phyloP scores from a whole-genome alignment of 768 basidiomycete genomes.

The Cantharellus anzutake region DNA sequence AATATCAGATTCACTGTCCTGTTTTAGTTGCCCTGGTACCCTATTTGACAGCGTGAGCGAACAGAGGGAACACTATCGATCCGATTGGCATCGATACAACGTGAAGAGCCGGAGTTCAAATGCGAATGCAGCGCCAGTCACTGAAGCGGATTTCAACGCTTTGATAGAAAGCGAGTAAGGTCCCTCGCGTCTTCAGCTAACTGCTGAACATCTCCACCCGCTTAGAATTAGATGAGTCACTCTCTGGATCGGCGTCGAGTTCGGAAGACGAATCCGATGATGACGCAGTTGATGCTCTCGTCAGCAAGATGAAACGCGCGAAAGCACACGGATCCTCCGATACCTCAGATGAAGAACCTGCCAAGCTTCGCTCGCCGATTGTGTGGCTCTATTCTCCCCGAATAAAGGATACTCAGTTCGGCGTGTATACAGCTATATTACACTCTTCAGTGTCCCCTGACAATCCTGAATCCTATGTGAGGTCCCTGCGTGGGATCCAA shows the following conservation, averaged over 20 bases:
- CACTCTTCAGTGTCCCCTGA: slow-evolving; percentile 16
- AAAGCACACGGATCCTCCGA: slow-evolving; percentile 18
- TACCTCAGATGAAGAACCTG: slow-evolving; percentile 26
- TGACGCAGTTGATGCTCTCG: slow-evolving; percentile 44
- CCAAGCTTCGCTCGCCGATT: slow-evolving; percentile 42
- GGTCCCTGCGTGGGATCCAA: slow-evolving; percentile 51
- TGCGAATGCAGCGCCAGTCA: slow-evolving; percentile 38
- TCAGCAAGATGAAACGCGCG: slow-evolving; percentile 25
- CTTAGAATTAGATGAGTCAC: slow-evolving; percentile 61
- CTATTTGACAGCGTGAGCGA: slow-evolving; percentile 57
- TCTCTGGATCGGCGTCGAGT: slow-evolving; percentile 74
- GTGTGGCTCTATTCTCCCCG: slow-evolving; percentile 80
- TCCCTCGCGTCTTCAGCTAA: not conserved
- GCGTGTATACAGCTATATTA: slow-evolving; percentile 44
- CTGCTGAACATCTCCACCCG: not conserved
- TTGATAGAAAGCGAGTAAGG: slow-evolving; percentile 55
- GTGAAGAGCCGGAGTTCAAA: slow-evolving; percentile 51
- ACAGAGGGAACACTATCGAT: slow-evolving; percentile 72
- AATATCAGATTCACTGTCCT: slow-evolving; percentile 19
- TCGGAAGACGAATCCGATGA: slow-evolving; percentile 24
- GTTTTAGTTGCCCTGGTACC: slow-evolving; percentile 53
- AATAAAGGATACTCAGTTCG: slow-evolving; percentile 62
- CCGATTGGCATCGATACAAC: slow-evolving; percentile 98
- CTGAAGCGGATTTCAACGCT: slow-evolving; percentile 51
- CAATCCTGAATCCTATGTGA: slow-evolving; percentile 25